These are phyloP conservation scores for Leccinum disarticulatum DNA, from an alignment of 768 basidiomycete species.

Conservation along the genomic window DNA sequence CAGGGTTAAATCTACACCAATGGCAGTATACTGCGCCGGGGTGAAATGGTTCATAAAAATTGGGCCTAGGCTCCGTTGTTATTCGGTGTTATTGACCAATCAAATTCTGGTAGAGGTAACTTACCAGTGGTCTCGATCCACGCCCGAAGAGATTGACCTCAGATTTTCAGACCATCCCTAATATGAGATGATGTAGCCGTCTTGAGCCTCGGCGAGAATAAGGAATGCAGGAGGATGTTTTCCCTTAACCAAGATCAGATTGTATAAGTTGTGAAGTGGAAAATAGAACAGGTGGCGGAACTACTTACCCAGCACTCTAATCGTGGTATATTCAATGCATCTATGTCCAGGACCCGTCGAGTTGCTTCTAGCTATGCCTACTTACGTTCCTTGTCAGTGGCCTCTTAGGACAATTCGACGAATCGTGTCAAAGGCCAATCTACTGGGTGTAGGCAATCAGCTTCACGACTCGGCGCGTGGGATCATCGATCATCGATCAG, in stretches of 20 bases:
- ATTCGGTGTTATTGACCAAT: too few relatives aligned
- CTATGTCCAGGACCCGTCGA: neutral
- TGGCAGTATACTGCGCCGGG: too few relatives aligned
- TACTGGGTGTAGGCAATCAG: neutral
- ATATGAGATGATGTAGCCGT: constrained; percentile 16
- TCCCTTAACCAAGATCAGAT: neutral
- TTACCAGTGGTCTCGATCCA: too few relatives aligned
- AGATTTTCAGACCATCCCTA: constrained; percentile 33
- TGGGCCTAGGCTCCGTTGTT: too few relatives aligned
- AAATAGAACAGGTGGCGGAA: neutral
- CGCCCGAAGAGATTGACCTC: constrained; percentile 2
- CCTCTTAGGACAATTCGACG: neutral
- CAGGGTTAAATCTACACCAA: too few relatives aligned
- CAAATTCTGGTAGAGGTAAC: too few relatives aligned
- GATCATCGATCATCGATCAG: too few relatives aligned
- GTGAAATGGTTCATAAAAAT: too few relatives aligned
- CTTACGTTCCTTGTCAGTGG: neutral
- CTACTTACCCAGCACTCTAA: neutral
- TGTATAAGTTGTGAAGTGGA: neutral
- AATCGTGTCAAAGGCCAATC: neutral
- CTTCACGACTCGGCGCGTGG: too few relatives aligned
- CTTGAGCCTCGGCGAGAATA: constrained; percentile 6
- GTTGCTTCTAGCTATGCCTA: neutral
- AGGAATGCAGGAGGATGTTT: neutral
- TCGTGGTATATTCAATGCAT: neutral